These are phyloP conservation scores for Pleurotus ostreatus DNA, from an alignment of 768 basidiomycete genomes.

Conservation along the genomic window DNA sequence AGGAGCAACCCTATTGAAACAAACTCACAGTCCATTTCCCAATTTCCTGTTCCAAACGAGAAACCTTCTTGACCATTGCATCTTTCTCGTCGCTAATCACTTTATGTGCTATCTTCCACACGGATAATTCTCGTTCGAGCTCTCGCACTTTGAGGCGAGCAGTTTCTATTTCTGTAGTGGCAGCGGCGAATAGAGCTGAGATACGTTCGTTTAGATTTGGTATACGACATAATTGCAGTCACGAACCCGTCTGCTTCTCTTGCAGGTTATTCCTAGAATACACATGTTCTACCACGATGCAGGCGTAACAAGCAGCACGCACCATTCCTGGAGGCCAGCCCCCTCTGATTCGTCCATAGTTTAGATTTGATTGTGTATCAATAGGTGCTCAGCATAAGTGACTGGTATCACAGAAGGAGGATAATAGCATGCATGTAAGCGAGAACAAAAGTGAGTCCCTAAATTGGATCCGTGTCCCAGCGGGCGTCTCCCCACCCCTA, in stretches of 20 bases:
- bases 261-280: slow-evolving; percentile 25
- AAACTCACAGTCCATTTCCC: slow-evolving; percentile 25
- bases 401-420: not conserved
- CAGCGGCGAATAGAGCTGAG: slow-evolving; percentile 26
- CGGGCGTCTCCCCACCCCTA: no score
- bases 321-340: slow-evolving; percentile 2
- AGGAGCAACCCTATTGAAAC: not conserved
- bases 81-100: slow-evolving; percentile 29
- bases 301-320: not conserved
- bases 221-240: not conserved
- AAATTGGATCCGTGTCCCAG: no score
- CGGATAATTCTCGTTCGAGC: slow-evolving; percentile 33
- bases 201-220: not conserved
- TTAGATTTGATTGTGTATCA: no score
- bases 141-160: slow-evolving; percentile 27
- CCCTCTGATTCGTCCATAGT: slow-evolving; percentile 2
- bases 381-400: no score
- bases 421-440: not conserved
- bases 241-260: slow-evolving; percentile 28
- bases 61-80: slow-evolving; percentile 19
- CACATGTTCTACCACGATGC: not conserved
- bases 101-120: slow-evolving; percentile 35
- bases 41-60: slow-evolving; percentile 26
- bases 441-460: not conserved
- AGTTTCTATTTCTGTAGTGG: slow-evolving; percentile 24